Base-by-base conservation (phyloP, 83 land plant genomes). In the Diphasiastrum complanatum region DNA sequence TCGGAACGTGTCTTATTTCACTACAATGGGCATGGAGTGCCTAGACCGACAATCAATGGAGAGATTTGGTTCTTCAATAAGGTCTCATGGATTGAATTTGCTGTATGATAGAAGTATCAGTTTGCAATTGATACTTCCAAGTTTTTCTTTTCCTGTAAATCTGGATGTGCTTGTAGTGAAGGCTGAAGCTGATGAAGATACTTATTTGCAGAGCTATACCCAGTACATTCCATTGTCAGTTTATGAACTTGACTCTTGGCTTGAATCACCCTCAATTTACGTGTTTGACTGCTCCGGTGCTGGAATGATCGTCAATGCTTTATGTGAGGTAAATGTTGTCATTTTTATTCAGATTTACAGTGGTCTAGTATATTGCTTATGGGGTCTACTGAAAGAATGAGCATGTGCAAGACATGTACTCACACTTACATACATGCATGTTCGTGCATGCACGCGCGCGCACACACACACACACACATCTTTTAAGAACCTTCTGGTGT, bases 251-350 rank as follows among this genome's bases (percentile, higher is more conserved):
- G 99, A 89, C 67, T 81, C 89, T 28, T 93, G 96, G 99, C 73
- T 95, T 47, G 89, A 78, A 69, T 79, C 91, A 32, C 99, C 99
- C 3, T 95, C 92, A 24, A 89, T 95, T 34, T 95, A 95, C 75
- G 99, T 95, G 11, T 95, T 95, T 70, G 99, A 89, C 60, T 95
- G 97, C 64, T 95, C 99, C 68, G 84, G 91, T 65, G 99, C 99
- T 24, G 99, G 97, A 55, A 66, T 81, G 83, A 84, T 95, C 65
- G 79, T 95, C 27, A 95, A 76, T 75, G 84, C 99, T 5, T 89
- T 95, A 69, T 66, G 62, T 25, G 92, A 88, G 91, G 98, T 92
- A 78, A 37, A 30, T 1, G 14, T 2, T 37, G 45, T 40, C n/a
- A n/a, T 1, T 12, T 45, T 45, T 22, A 27, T 2, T n/a, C n/a